Base-by-base conservation (phyloP, 208 protist genomes). In the Leishmania lainsoni region DNA sequence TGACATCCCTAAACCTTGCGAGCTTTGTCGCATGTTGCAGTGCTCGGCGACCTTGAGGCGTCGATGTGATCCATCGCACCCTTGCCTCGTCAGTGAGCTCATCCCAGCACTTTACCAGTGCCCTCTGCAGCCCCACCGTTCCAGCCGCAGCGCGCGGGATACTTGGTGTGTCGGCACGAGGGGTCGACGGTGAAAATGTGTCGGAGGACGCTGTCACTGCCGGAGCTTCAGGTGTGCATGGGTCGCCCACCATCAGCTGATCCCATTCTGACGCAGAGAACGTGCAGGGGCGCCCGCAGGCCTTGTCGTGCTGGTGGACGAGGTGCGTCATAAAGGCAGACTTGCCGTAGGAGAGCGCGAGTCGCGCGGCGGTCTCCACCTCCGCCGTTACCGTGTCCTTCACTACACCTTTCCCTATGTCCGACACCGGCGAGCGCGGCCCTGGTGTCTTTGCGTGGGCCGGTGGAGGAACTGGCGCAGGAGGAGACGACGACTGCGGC, bases 291-390 rank as follows among this genome's bases (percentile, higher is more conserved):
- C 51, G 77, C 54, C 29, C 68, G 74, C 16, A n/a, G 52, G 66
- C 48, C 12, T 51, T 14, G 74, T 83, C 59, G 49, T 81, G 79
- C 65, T 89, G 81, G 75, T 89, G 85, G 9, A 83, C 82, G 1
- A 86, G 59, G 79, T 89, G 85, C 16, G 81, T 83, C 29, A 86
- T 66, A 10, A 81, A 85, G 6, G 85, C 81, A 22, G 85, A 78
- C 66, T 79, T 86, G 48, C 81, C 85, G 32, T 61, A 85, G 26
- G 85, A 83, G 52, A 77, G 29, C 48, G 79, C 83, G 29, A 80
- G 78, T 45, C 35, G 65, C 75, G 73, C 16, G 22, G 75, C 78
- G 9, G 58, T 52, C 20, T 35, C 59, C 73, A 58, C 73, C 4
- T 56, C 54, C 63, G 32, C 51, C 5, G 29, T 39, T 14, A 42